Evolutionary conservation across 352 stramenopile species (phyloP).

Genomic region (Phytophthora vignae): DNA sequence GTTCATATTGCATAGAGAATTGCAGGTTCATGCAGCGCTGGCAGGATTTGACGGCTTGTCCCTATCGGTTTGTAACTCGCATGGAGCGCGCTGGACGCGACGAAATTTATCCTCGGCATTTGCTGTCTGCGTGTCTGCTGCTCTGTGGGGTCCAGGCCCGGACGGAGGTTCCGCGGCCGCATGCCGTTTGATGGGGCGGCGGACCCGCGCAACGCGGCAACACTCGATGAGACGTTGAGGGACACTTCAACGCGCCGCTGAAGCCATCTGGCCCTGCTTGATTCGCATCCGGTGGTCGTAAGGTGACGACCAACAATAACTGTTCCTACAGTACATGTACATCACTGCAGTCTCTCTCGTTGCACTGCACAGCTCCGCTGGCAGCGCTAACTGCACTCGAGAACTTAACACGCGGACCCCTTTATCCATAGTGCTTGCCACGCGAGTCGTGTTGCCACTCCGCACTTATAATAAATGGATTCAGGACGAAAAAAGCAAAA

Average conservation of each 20-base stretch:
- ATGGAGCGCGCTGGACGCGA: conserved; percentile 25
- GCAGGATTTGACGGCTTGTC: neutral
- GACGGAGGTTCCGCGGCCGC: neutral
- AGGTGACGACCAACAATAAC: neutral
- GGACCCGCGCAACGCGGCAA: conserved; percentile 11
- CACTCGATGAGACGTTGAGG: conserved; percentile 14
- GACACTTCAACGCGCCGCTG: conserved; percentile 28
- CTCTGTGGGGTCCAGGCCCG: conserved; percentile 5
- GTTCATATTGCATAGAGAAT: neutral
- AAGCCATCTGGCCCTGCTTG: conserved; percentile 21
- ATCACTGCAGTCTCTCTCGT: no score
- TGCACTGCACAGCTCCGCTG: no score
- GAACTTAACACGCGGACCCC: no score
- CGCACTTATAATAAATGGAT: no score
- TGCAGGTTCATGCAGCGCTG: conserved; percentile 9
- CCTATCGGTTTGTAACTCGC: conserved; percentile 18
- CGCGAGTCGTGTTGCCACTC: no score
- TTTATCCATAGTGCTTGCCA: no score
- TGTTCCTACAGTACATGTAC: no score
- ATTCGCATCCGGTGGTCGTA: neutral
- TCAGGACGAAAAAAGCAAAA: neutral
- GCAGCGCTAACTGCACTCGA: no score
- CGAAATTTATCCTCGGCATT: conserved; percentile 32
- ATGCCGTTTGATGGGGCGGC: conserved; percentile 6
- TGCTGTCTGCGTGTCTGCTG: conserved; percentile 24